These are phyloP conservation scores for Pelargonium fulgidum DNA, from an alignment of 441 rosid genomes.

Conservation along the genomic window DNA sequence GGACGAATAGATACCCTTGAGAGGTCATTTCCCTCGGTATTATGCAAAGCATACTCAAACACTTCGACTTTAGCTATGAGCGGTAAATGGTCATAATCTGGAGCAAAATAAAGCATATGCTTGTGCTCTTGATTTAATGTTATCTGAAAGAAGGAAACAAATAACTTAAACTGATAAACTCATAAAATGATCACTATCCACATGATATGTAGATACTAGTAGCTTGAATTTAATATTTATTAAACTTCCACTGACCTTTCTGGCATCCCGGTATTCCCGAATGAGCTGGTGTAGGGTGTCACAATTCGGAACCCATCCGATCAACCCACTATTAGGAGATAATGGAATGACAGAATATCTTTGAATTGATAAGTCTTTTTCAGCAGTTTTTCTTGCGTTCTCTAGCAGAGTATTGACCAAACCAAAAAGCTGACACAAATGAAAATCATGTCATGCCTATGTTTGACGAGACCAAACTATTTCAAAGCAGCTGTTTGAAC, in stretches of 20 bases:
- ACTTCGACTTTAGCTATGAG: slow-evolving; percentile 94
- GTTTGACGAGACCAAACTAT: not conserved
- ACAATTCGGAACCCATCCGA: slow-evolving; percentile 96
- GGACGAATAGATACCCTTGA: slow-evolving; percentile 51
- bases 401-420: slow-evolving; percentile 88
- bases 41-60: slow-evolving; percentile 77
- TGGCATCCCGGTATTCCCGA: slow-evolving; percentile 92
- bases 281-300: slow-evolving; percentile 95
- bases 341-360: slow-evolving; percentile 90
- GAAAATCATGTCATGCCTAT: slow-evolving; percentile 13
- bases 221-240: slow-evolving; percentile 14
- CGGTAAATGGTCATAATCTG: slow-evolving; percentile 92
- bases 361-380: slow-evolving; percentile 88
- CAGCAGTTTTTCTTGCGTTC: slow-evolving; percentile 84
- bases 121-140: slow-evolving; percentile 91
- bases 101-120: slow-evolving; percentile 83
- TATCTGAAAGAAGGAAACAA: slow-evolving; percentile 44
- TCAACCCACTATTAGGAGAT: slow-evolving; percentile 95
- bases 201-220: slow-evolving; percentile 7
- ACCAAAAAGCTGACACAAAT: slow-evolving; percentile 77
- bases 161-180: not conserved
- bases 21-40: slow-evolving; percentile 95
- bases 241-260: slow-evolving; percentile 54
- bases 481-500: not conserved
- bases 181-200: not conserved